Evolutionary conservation across 345 rosid genomes (phyloP), one percentile per base, ranked within the genome.

Genomic region (Hypericum androsaemum): DNA sequence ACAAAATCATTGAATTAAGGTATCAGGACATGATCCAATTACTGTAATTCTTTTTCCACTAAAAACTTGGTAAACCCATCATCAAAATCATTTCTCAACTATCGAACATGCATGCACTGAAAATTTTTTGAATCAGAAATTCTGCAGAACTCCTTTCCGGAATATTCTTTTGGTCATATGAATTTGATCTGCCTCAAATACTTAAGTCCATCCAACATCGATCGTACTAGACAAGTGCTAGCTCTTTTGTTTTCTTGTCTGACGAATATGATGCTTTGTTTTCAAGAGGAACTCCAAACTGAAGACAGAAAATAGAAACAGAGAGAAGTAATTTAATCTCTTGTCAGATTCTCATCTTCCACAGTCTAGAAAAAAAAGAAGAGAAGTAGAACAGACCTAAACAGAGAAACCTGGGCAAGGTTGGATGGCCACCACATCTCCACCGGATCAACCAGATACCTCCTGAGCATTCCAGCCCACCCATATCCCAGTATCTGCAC

Each of bases 371-470:
- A 11, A 32, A 48, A 5, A 53, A 57, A 40, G 12, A 0, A 40
- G 36, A 51, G 6, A 6, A 35, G 43, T 41, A 48, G 62, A 35
- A 60, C 68, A 32, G n/a, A 88, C 98, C 98, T 83, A 65, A 94
- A 94, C 10, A 94, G 77, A 59, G 99, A 88, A 66, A 94, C 99
- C 68, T 94, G 99, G 61, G 99, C 99, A 54, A 94, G 90, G 55
- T 88, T 94, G 2, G 99, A 53, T 42, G 99, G 99, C 99, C 99
- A 94, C 99, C 99, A 94, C 99, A 94, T 94, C 62, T 94, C 97
- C 7, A 74, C 90, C 37, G 99, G 99, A 73, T 94, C 87, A 56
- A 94, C 99, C 61, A 94, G 57, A 70, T 85, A 94, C 80, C 80
- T 86, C 80, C 95, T 82, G 11, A 94, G 68, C 80, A 94, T 79